Evolutionary conservation across 2,329 filamentous ascomycete genomes (phyloP).

Genomic region (Ceratocystis albifundus): DNA sequence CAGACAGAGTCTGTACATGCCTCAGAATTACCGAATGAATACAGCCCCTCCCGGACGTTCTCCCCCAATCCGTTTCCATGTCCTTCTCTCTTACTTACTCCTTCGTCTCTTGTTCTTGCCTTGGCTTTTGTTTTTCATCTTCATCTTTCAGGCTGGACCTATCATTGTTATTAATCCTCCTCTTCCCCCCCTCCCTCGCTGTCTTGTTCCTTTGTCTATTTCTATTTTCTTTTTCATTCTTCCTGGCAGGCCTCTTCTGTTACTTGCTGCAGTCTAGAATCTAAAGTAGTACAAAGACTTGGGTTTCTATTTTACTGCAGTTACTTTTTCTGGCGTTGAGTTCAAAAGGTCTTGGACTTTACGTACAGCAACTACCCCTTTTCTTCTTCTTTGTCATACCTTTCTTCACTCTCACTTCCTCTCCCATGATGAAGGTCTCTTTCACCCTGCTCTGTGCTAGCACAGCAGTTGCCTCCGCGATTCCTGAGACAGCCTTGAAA

Average conservation of each 20-base stretch:
- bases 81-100: neutral
- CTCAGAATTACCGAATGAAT: neutral
- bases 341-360: neutral
- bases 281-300: constrained; percentile 3
- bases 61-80: neutral
- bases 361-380: neutral
- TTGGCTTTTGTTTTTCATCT: neutral
- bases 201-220: too few species aligned
- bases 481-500: constrained; percentile 3
- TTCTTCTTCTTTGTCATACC: neutral
- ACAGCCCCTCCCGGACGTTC: neutral
- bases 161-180: constrained; percentile 4
- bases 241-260: neutral
- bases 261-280: neutral
- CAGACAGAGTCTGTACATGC: neutral
- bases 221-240: neutral
- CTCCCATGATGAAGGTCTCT: constrained; percentile 15
- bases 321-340: neutral
- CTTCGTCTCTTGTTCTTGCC: neutral
- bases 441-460: constrained; percentile 17
- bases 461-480: constrained; percentile 15
- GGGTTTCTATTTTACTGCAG: neutral
- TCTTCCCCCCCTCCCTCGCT: neutral
- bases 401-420: neutral
- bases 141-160: neutral